Base-by-base conservation (phyloP, 306 rosid species). In the Sechiopsis laciniata region DNA sequence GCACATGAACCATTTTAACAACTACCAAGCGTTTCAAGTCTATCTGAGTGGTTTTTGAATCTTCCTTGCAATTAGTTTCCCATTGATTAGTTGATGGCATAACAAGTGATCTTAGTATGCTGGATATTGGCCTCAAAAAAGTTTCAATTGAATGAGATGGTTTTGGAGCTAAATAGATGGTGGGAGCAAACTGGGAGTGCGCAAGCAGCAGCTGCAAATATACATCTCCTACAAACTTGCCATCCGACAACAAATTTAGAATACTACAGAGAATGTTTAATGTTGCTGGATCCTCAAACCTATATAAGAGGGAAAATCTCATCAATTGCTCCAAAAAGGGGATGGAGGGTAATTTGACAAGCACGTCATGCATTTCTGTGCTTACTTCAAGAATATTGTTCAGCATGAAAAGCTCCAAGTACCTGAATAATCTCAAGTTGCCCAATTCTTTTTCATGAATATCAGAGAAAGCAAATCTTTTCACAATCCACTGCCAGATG, bases 131-230 rank as follows among this genome's bases (percentile, higher is more conserved):
- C 85, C 88, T 90, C 46, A 77, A 79, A 80, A 86, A 82, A 57
- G 88, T 83, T 76, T 92, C 92, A 72, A 88, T 76, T 53, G 72
- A 72, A 68, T 65, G 56, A 58, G 88, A 80, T 46, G 79, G 74
- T 79, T 75, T 81, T 77, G 62, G 65, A 65, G 78, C 62, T 37
- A 87, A 87, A 63, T 73, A 83, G 52, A 93, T 77, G 62, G 88
- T 86, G 59, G 88, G 76, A 51, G 86, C 94, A 87, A 93, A 90
- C 32, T 93, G 96, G 77, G 97, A 90, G 85, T 93, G 97, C 32
- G 91, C 85, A 76, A 90, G 88, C 62, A 93, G 80, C 74, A 93
- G 88, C 75, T 85, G 90, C 37, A 90, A 88, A 82, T 87, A 82
- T 77, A 81, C 72, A 72, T 78, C 87, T 74, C 72, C 79, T 14